A percentile compares a stretch with the other conserved stretches of the same genome.
Evolutionary conservation across 2,329 filamentous ascomycete genomes (phyloP).

Genomic region (Grosmannia penicillata): DNA sequence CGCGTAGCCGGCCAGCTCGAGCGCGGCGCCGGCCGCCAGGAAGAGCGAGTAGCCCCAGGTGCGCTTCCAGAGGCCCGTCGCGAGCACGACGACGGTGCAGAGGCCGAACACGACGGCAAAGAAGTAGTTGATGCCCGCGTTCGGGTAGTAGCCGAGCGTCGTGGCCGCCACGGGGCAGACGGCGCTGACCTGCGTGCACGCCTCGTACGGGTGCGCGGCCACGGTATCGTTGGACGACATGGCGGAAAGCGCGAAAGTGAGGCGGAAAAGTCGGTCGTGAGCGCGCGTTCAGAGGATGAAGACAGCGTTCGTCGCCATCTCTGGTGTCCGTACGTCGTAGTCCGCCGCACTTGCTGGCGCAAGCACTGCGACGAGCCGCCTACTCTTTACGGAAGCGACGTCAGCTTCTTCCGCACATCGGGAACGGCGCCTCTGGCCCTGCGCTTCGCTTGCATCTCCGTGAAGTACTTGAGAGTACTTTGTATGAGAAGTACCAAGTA

Average conservation of each 20-base stretch:
- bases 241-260: not conserved
- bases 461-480: too few relatives aligned
- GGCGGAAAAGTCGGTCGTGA: not conserved
- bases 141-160: constrained; percentile 41
- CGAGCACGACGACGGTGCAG: constrained; percentile 24
- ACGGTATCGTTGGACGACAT: constrained; percentile 2
- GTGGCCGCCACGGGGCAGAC: constrained; percentile 36
- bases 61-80: constrained; percentile 30
- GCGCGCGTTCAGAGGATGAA: not conserved
- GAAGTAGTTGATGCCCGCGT: constrained; percentile 39
- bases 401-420: too few relatives aligned
- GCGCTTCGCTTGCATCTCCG: too few relatives aligned
- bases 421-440: too few relatives aligned
- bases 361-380: too few relatives aligned
- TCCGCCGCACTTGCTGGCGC: too few relatives aligned
- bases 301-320: too few relatives aligned
- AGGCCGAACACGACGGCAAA: constrained; percentile 34
- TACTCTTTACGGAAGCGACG: too few relatives aligned
- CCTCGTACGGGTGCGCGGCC: constrained; percentile 12
- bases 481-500: too few relatives aligned
- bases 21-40: constrained; percentile 30
- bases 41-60: constrained; percentile 41
- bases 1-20: constrained; percentile 39
- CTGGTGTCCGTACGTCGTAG: too few relatives aligned
- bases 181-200: constrained; percentile 23